Conservation (phyloP, 768 basidiomycete genomes). For the Amanita jacksonii region DNA sequence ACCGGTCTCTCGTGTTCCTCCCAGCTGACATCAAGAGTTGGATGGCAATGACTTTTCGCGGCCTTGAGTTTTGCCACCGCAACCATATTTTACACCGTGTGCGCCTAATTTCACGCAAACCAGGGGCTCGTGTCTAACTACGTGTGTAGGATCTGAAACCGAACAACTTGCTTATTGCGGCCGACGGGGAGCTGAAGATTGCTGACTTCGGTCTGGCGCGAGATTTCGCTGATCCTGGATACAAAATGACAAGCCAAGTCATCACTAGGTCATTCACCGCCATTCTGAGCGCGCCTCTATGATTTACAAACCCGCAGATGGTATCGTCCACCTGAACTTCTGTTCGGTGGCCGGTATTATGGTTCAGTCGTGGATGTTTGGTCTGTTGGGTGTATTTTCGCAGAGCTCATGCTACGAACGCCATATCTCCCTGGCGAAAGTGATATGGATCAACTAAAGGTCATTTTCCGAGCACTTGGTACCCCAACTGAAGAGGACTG, state of each 20-base stretch:
- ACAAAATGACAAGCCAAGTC: slow-evolving; percentile 97
- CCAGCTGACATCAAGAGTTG: slow-evolving; percentile 97
- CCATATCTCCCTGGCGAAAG: slow-evolving; percentile 94
- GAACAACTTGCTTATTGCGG: slow-evolving; percentile 92
- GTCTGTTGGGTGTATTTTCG: slow-evolving; percentile 97
- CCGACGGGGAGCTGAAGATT: slow-evolving; percentile 87
- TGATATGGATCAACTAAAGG: slow-evolving; percentile 95
- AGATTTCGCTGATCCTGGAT: slow-evolving; percentile 90
- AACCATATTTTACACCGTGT: slow-evolving; percentile 93
- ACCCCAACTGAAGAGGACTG: slow-evolving; percentile 96
- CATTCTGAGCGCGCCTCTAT: slow-evolving; percentile 5
- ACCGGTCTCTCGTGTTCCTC: slow-evolving; percentile 83
- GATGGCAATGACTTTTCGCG: slow-evolving; percentile 97
- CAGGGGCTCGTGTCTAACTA: background rate
- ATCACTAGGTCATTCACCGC: slow-evolving; percentile 70
- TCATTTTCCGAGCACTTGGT: slow-evolving; percentile 88
- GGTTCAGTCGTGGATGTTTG: slow-evolving; percentile 90
- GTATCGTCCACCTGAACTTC: slow-evolving; percentile 95
- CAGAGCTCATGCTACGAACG: slow-evolving; percentile 92
- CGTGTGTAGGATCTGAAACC: slow-evolving; percentile 84
- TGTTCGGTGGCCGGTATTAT: slow-evolving; percentile 88
- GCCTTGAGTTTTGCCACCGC: slow-evolving; percentile 96
- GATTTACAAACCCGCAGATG: slow-evolving; percentile 45
- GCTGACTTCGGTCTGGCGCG: slow-evolving; percentile 98
- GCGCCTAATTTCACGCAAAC: slow-evolving; percentile 13